Evolutionary conservation across 2,329 filamentous ascomycete genomes (phyloP).

Genomic region (Xylariaceae sp.): DNA sequence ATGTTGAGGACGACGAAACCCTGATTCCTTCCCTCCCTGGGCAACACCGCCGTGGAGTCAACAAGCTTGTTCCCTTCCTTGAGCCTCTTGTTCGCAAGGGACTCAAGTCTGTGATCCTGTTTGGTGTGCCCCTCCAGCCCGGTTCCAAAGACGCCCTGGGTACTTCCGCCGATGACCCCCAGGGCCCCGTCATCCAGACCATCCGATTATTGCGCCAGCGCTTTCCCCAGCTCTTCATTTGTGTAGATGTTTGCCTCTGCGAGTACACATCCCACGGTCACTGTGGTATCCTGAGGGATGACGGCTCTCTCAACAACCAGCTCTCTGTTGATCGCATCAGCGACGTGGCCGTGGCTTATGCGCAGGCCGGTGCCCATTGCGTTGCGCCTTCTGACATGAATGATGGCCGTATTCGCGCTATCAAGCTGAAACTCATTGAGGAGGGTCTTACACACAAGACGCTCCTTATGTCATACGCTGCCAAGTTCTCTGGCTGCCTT

Average conservation of each 20-base stretch:
- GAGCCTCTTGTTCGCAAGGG: constrained; percentile 84
- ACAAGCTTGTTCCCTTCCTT: constrained; percentile 78
- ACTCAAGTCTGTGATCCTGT: constrained; percentile 87
- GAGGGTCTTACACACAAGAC: constrained; percentile 87
- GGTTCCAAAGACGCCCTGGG: constrained; percentile 85
- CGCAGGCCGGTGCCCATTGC: constrained; percentile 91
- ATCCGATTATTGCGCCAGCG: constrained; percentile 78
- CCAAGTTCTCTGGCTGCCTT: constrained; percentile 93
- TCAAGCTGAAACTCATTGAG: constrained; percentile 97
- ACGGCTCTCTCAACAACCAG: constrained; percentile 87
- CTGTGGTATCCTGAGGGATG: constrained; percentile 90
- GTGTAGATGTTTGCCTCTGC: constrained; percentile 91
- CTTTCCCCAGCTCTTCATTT: constrained; percentile 88
- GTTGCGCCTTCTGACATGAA: constrained; percentile 99
- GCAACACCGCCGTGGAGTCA: constrained; percentile 82
- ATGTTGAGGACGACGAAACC: constrained; percentile 87
- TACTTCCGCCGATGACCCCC: constrained; percentile 85
- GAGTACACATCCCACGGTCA: constrained; percentile 98
- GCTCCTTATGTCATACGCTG: constrained; percentile 94
- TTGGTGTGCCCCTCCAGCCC: constrained; percentile 81
- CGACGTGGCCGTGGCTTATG: constrained; percentile 96
- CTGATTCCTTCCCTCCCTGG: constrained; percentile 86
- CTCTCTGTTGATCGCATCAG: constrained; percentile 91
- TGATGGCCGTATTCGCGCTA: constrained; percentile 91
- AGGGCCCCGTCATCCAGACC: constrained; percentile 81